A percentile compares a stretch with the other conserved stretches of the same genome.
phyloP scores from a whole-genome alignment of 164 flowering plant genomes.

The Chimonanthus praecox region DNA sequence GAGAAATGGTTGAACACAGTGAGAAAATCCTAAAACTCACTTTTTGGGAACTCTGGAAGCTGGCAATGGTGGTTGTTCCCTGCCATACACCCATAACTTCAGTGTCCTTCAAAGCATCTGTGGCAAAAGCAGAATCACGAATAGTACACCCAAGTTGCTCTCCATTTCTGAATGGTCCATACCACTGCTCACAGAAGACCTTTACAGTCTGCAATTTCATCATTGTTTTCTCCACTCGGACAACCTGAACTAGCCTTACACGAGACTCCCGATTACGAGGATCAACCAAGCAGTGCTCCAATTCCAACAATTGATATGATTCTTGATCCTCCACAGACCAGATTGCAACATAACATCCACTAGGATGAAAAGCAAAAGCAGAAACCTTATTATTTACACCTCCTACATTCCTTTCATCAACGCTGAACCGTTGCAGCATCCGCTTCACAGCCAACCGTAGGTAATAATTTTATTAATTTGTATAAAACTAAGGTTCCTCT shows the following conservation, averaged over 20 bases:
- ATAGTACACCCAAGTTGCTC: constrained; percentile 92
- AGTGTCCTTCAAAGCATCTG: constrained; percentile 41
- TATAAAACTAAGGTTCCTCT: constrained; percentile 34
- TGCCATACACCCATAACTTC: constrained; percentile 67
- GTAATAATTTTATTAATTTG: constrained; percentile 70
- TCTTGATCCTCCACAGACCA: constrained; percentile 43
- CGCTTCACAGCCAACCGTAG: constrained; percentile 99
- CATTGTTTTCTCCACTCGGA: constrained; percentile 29
- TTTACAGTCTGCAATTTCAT: constrained; percentile 31
- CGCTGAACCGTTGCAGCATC: constrained; percentile 78
- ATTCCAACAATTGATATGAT: constrained; percentile 32
- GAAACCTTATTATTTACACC: constrained; percentile 30
- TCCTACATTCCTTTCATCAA: constrained; percentile 55
- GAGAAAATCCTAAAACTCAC: constrained; percentile 34
- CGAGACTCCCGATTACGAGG: constrained; percentile 67
- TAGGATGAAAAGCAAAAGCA: constrained; percentile 61
- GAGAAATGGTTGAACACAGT: neutral
- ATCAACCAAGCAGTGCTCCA: constrained; percentile 86
- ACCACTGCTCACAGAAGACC: constrained; percentile 90
- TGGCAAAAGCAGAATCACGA: constrained; percentile 81
- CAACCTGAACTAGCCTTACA: constrained; percentile 65
- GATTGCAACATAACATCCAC: constrained; percentile 69
- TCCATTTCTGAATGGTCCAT: constrained; percentile 92
- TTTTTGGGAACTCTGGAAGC: constrained; percentile 28
- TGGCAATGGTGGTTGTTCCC: constrained; percentile 36